These are phyloP conservation scores for Carex sylvatica DNA, from an alignment of 202 grass and related monocot genomes.

Conservation along the genomic window DNA sequence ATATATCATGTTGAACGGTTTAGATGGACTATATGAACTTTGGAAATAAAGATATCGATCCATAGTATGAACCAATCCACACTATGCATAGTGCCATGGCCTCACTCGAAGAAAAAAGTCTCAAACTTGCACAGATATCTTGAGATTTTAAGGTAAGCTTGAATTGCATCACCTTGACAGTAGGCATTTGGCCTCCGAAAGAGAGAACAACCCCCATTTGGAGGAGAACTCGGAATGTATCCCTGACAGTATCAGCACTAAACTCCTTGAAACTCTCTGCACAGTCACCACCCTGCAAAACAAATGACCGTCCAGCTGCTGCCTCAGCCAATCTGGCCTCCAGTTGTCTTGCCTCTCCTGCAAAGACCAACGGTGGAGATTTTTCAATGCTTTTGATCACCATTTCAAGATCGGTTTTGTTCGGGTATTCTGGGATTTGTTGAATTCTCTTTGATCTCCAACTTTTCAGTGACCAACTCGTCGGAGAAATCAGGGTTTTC, in stretches of 20 bases:
- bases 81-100: too few species aligned
- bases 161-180: neutral
- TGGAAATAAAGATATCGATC: too few species aligned
- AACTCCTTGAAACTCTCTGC: conserved; percentile 15
- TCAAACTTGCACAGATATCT: neutral
- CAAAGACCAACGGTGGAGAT: conserved; percentile 7
- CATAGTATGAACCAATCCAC: too few species aligned
- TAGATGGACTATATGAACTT: too few species aligned
- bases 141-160: neutral
- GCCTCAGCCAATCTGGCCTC: neutral
- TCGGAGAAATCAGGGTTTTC: neutral
- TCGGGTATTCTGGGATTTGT: conserved; percentile 1
- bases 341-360: neutral
- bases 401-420: neutral
- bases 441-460: conserved; percentile 16
- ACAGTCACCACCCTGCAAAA: conserved; percentile 3
- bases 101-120: neutral
- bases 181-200: neutral
- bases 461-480: neutral
- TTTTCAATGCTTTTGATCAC: neutral
- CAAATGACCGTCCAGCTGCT: neutral
- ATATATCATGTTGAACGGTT: too few species aligned
- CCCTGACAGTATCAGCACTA: conserved; percentile 7
- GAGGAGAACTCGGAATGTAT: neutral
- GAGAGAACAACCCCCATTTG: neutral